Percentiles rank a stretch among this genome's conserved stretches.
phyloP scores from a whole-genome alignment of 2,329 filamentous ascomycete genomes.

The Neospermospora avenae region DNA sequence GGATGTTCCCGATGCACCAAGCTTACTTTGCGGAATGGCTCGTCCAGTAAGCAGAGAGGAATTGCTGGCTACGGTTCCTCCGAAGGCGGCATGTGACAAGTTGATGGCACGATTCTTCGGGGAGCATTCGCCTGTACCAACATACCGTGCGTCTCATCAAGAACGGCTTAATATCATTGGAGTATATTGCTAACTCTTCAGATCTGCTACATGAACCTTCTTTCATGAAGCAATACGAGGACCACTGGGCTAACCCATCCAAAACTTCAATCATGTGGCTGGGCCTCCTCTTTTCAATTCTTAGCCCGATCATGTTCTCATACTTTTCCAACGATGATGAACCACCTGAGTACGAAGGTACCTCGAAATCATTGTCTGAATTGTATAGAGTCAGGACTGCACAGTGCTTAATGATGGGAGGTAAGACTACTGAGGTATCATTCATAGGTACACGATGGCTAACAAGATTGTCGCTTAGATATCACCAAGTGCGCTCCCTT shows the following conservation, averaged over 20 bases:
- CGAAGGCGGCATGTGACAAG: conserved; percentile 73
- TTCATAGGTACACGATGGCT: background rate
- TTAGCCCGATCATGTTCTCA: conserved; percentile 71
- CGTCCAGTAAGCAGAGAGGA: conserved; percentile 70
- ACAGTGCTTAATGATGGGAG: conserved; percentile 71
- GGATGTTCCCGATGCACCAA: conserved; percentile 49
- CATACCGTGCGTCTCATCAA: conserved; percentile 18
- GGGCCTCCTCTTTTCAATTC: conserved; percentile 71
- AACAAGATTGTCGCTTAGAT: conserved; percentile 41
- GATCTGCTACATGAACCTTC: conserved; percentile 77
- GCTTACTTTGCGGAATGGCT: conserved; percentile 71
- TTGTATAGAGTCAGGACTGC: conserved; percentile 69
- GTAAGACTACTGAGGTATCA: conserved; percentile 34
- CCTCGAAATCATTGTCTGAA: conserved; percentile 52
- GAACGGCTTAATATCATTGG: background rate
- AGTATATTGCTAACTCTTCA: conserved; percentile 28
- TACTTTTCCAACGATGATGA: conserved; percentile 73
- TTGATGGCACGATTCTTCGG: conserved; percentile 87
- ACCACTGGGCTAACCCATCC: conserved; percentile 65
- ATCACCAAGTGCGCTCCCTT: conserved; percentile 65
- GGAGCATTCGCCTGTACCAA: conserved; percentile 56
- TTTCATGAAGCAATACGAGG: conserved; percentile 53
- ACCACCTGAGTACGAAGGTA: conserved; percentile 66
- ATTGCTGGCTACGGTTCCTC: conserved; percentile 72
- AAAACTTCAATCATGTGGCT: conserved; percentile 74